These are phyloP conservation scores for Trypanosoma cruzi DNA, from an alignment of 208 protist species.

Conservation along the genomic window DNA sequence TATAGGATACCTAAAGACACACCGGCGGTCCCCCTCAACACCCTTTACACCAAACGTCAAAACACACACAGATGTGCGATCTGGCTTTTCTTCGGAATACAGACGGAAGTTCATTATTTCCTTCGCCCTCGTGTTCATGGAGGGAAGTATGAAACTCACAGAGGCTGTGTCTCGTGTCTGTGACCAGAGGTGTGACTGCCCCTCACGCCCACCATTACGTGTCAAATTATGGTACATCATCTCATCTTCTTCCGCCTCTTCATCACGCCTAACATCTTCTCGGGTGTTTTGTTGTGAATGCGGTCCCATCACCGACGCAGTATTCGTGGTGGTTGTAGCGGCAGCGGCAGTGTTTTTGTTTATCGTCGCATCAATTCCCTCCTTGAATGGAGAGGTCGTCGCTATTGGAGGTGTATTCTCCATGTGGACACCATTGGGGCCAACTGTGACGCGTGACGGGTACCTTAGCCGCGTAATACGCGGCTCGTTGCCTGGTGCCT, in stretches of 20 bases:
- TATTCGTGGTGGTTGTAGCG: neutral
- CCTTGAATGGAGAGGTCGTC: slow-evolving; percentile 48
- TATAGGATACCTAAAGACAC: slow-evolving; percentile 62
- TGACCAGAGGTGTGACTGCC: slow-evolving; percentile 63
- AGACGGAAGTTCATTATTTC: slow-evolving; percentile 48
- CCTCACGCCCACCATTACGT: slow-evolving; percentile 65
- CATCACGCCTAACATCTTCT: neutral
- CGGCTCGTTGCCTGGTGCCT: slow-evolving; percentile 13
- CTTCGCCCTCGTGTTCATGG: slow-evolving; percentile 37
- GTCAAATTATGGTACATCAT: slow-evolving; percentile 57
- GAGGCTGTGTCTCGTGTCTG: slow-evolving; percentile 68
- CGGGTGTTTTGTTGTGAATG: neutral
- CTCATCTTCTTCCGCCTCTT: slow-evolving; percentile 52
- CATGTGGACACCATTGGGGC: slow-evolving; percentile 57
- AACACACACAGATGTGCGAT: slow-evolving; percentile 16
- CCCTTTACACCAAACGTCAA: slow-evolving; percentile 21
- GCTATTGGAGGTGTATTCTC: slow-evolving; percentile 34
- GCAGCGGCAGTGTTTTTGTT: neutral
- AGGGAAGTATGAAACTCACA: slow-evolving; percentile 70
- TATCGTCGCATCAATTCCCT: neutral
- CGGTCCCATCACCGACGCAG: neutral
- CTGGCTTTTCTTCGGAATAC: slow-evolving; percentile 22
- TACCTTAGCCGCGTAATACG: slow-evolving; percentile 58
- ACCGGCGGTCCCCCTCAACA: slow-evolving; percentile 6
- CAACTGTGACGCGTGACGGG: slow-evolving; percentile 66